Conservation (phyloP, 2,329 filamentous ascomycete genomes). For the Aspergillus sp. region DNA sequence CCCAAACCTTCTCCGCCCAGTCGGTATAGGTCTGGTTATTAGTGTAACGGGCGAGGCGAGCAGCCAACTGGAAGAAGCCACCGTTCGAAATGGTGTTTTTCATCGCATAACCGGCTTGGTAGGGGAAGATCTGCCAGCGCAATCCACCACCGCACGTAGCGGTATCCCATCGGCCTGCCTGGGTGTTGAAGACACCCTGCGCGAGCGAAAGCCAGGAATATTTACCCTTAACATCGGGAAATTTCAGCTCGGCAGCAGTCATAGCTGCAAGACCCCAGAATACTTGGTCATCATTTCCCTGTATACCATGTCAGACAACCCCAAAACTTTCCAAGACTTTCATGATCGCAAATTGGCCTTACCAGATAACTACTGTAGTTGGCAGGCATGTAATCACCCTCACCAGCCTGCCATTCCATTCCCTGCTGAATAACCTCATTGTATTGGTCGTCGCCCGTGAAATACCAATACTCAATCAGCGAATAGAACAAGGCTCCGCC, state of each 20-base stretch:
- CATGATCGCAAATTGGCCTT: not conserved
- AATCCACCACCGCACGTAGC: conserved; percentile 66
- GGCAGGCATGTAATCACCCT: conserved; percentile 72
- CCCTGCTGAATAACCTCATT: conserved; percentile 64
- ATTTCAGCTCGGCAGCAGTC: conserved; percentile 71
- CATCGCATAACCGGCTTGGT: conserved; percentile 63
- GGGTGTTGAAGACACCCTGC: conserved; percentile 77
- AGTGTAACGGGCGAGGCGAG: conserved; percentile 72
- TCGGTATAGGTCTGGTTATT: conserved; percentile 72
- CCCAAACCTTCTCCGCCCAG: conserved; percentile 67
- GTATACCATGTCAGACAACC: not conserved
- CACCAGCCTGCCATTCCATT: conserved; percentile 69
- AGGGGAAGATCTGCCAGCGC: conserved; percentile 80
- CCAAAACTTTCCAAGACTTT: not conserved
- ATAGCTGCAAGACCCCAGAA: conserved; percentile 83
- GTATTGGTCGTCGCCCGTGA: conserved; percentile 68
- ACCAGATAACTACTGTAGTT: conserved; percentile 41
- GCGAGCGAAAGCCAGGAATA: conserved; percentile 73
- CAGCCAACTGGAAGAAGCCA: conserved; percentile 53
- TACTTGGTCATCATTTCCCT: conserved; percentile 57
- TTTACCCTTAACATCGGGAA: conserved; percentile 61
- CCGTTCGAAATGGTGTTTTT: conserved; percentile 58
- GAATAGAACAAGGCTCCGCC: conserved; percentile 66
- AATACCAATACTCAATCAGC: conserved; percentile 80
- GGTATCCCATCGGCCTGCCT: conserved; percentile 66